Conservation (phyloP, 2,329 filamentous ascomycete species). For the Stagonosporopsis vannaccii region DNA sequence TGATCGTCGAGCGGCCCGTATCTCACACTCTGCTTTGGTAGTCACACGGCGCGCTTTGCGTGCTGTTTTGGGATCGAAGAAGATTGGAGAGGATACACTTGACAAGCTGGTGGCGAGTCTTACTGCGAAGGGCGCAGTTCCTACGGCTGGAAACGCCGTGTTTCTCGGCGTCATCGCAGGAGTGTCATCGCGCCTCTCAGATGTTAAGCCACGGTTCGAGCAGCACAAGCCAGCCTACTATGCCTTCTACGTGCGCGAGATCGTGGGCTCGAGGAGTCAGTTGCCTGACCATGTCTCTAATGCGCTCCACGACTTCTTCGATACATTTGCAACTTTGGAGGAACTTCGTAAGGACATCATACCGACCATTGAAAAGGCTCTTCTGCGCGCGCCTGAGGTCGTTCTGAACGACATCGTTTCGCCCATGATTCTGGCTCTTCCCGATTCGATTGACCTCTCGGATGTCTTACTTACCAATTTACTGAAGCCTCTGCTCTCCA, state of each 20-base stretch:
- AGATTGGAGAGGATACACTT: conserved; percentile 67
- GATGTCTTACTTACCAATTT: conserved; percentile 74
- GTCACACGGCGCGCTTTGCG: conserved; percentile 82
- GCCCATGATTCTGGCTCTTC: conserved; percentile 74
- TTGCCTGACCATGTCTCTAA: conserved; percentile 75
- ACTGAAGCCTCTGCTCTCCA: conserved; percentile 86
- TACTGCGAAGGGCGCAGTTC: conserved; percentile 69
- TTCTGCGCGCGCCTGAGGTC: conserved; percentile 89
- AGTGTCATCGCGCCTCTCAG: conserved; percentile 76
- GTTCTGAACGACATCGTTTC: conserved; percentile 81
- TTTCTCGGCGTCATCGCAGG: conserved; percentile 87
- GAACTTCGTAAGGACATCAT: conserved; percentile 80
- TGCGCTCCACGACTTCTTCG: conserved; percentile 83
- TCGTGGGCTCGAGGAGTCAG: conserved; percentile 77
- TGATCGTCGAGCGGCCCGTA: conserved; percentile 53
- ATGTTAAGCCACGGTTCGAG: conserved; percentile 68
- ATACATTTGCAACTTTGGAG: conserved; percentile 72
- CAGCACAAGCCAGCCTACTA: conserved; percentile 75
- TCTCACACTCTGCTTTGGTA: conserved; percentile 77
- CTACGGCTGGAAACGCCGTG: conserved; percentile 74
- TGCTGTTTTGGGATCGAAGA: conserved; percentile 69
- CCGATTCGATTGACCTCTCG: conserved; percentile 77
- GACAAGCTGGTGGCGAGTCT: conserved; percentile 70
- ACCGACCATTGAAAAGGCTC: conserved; percentile 84
- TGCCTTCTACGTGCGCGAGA: conserved; percentile 83